phyloP scores from a whole-genome alignment of 257 asterid species.

The Fraxinus quadrangulata region DNA sequence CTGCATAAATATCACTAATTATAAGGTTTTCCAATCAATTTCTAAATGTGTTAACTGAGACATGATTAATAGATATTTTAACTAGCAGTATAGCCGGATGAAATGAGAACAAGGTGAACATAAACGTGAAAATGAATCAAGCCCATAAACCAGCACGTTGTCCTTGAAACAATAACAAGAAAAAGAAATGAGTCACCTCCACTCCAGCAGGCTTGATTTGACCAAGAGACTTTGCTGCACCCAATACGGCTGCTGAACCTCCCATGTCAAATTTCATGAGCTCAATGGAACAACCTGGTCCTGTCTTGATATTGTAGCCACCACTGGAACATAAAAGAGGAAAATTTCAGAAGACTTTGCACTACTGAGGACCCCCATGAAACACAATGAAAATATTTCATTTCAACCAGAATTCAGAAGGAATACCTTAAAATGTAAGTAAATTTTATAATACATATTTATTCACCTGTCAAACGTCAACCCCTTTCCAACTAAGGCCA shows the following conservation, averaged over 20 bases:
- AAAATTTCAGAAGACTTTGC: constrained; percentile 13
- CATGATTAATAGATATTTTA: not conserved
- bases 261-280: constrained; percentile 98
- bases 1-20: constrained; percentile 32
- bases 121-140: constrained; percentile 15
- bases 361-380: constrained; percentile 3
- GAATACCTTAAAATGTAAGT: not conserved
- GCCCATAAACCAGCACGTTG: constrained; percentile 4
- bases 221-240: constrained; percentile 97
- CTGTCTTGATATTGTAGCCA: constrained; percentile 98
- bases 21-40: constrained; percentile 11
- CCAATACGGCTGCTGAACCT: constrained; percentile 94
- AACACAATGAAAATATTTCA: not conserved
- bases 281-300: constrained; percentile 85
- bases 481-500: constrained; percentile 97
- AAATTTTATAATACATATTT: not conserved
- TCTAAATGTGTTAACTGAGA: not conserved
- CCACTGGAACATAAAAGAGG: constrained; percentile 52
- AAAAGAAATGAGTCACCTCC: constrained; percentile 52
- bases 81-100: not conserved
- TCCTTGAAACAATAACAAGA: constrained; percentile 13
- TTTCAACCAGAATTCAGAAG: not conserved
- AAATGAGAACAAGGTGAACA: not conserved
- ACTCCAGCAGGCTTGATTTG: constrained; percentile 95
- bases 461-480: constrained; percentile 95